Evolutionary conservation across 768 basidiomycete species (phyloP).

Genomic region (Epithele typhae): DNA sequence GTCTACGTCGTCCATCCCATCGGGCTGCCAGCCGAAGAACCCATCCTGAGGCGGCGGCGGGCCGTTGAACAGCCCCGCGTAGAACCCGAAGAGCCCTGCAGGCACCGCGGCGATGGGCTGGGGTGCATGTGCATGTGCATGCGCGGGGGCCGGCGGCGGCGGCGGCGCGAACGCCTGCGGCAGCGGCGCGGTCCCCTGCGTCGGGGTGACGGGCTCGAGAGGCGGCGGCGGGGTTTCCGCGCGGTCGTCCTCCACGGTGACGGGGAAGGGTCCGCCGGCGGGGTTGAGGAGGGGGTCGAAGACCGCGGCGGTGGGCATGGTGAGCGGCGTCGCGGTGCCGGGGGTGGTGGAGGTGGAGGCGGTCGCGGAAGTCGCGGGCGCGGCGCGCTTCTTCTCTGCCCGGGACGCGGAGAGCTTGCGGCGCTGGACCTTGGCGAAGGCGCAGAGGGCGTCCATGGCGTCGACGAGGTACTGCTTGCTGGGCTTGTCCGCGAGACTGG

Average conservation of each 20-base stretch:
- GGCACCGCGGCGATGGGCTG: no score
- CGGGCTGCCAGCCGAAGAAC: not conserved
- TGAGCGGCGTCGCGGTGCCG: not conserved
- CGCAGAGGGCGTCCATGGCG: constrained; percentile 42
- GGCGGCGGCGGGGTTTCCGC: constrained; percentile 11
- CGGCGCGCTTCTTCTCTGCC: constrained; percentile 12
- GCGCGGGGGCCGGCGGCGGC: constrained; percentile 9
- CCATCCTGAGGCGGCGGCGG: not conserved
- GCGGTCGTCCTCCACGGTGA: not conserved
- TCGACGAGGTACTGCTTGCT: constrained; percentile 50
- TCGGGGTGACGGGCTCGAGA: constrained; percentile 5
- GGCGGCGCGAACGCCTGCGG: not conserved
- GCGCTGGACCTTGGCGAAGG: constrained; percentile 48
- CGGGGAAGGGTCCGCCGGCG: not conserved
- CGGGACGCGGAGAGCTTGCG: constrained; percentile 30
- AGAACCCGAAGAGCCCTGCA: constrained; percentile 10
- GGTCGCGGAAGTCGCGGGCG: not conserved
- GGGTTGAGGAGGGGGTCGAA: not conserved
- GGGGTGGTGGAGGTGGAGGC: not conserved
- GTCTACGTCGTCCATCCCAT: constrained; percentile 17
- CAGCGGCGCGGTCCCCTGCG: no score
- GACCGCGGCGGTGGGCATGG: not conserved
- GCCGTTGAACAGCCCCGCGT: constrained; percentile 1
- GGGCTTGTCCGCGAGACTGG: constrained; percentile 50
- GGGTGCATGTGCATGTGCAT: no score